These are phyloP conservation scores for Xylaria venustula DNA, from an alignment of 495 filamentous ascomycete species.

Conservation along the genomic window DNA sequence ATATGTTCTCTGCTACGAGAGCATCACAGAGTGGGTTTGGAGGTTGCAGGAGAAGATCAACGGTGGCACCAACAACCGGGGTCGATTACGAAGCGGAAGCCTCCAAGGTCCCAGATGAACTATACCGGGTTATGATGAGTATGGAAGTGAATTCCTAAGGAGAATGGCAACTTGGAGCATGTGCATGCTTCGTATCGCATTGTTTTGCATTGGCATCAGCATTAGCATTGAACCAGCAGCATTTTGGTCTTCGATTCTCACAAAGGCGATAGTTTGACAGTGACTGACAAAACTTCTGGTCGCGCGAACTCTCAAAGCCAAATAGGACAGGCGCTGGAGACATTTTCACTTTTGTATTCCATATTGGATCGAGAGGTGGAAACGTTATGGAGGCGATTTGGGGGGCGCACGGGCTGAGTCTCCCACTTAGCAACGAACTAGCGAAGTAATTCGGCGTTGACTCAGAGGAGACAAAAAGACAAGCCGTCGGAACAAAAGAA, in stretches of 20 bases:
- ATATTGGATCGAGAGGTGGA: slow-evolving; percentile 6
- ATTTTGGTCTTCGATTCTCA: slow-evolving; percentile 16
- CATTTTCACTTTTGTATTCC: not conserved
- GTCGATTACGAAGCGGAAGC: slow-evolving; percentile 30
- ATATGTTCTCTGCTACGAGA: slow-evolving; percentile 96
- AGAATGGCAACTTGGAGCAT: not conserved
- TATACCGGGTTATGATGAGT: not conserved
- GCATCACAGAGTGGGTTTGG: slow-evolving; percentile 81
- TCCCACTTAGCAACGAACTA: not conserved
- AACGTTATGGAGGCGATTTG: slow-evolving; percentile 10
- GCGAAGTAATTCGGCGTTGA: not conserved
- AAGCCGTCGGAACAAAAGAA: not conserved
- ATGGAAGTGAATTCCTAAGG: not conserved
- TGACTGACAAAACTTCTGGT: too few species aligned
- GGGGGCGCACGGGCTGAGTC: too few species aligned
- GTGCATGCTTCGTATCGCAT: not conserved
- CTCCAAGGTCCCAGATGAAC: slow-evolving; percentile 22
- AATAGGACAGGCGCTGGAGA: slow-evolving; percentile 8
- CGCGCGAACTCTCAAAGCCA: too few species aligned
- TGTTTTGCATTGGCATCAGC: slow-evolving; percentile 10
- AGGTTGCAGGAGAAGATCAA: slow-evolving; percentile 35
- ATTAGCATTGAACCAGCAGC: slow-evolving; percentile 24
- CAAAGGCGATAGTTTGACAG: too few species aligned
- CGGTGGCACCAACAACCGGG: slow-evolving; percentile 40
- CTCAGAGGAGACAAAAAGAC: too few species aligned